Conservation (phyloP, 225 moss, liverwort and hornwort genomes). For the Neckera pumila region DNA sequence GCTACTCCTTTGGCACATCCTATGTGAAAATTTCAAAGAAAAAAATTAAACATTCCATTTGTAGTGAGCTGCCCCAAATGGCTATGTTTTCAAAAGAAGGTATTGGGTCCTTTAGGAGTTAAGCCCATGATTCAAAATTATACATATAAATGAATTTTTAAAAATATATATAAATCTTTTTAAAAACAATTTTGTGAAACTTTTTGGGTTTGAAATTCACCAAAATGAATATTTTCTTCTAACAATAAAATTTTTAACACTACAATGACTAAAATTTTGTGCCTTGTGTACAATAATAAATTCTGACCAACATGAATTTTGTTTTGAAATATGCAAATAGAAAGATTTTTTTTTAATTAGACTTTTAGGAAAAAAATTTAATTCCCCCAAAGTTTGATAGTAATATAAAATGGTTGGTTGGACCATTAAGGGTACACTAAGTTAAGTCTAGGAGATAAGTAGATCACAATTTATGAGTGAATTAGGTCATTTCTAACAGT, state of each 20-base stretch:
- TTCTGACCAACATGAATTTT: background rate
- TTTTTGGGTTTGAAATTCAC: rapidly evolving
- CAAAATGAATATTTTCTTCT: background rate
- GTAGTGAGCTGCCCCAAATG: too few species aligned
- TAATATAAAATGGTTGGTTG: background rate
- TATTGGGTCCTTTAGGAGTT: too few species aligned
- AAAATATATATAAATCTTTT: background rate
- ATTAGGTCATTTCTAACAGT: too few species aligned
- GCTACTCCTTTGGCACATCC: too few species aligned
- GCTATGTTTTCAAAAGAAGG: too few species aligned
- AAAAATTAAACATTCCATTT: too few species aligned
- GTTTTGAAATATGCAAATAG: background rate
- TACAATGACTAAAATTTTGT: background rate
- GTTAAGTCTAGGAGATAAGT: background rate
- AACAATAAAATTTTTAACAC: too few species aligned
- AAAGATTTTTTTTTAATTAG: too few species aligned
- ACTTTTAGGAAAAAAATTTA: too few species aligned
- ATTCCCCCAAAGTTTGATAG: background rate
- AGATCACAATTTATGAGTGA: background rate
- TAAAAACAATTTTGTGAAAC: too few species aligned
- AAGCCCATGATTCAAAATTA: background rate
- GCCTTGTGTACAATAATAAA: background rate
- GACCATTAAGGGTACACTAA: background rate
- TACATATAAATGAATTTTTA: background rate
- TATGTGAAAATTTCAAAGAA: too few species aligned